Base-by-base conservation (phyloP, 1,139 yeast genomes). In the Nakaseomyces delphensis region DNA sequence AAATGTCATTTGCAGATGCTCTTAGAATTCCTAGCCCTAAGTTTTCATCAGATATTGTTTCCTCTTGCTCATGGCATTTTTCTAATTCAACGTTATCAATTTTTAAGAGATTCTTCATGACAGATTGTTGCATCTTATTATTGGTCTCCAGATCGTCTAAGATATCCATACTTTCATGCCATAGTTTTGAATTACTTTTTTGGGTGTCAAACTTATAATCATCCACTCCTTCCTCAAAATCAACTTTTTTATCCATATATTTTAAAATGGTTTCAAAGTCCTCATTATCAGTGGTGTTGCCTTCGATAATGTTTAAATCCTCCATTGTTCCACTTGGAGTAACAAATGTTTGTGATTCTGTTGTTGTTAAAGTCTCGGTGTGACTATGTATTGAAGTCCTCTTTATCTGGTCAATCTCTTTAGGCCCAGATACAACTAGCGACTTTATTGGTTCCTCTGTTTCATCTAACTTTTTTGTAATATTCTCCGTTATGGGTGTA, bases 81-180 rank as follows among this genome's bases (percentile, higher is more conserved):
- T 33, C 27, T 11, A 33, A n/a, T 13, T 39, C 39, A 3, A 35
- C 24, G 18, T 25, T 36, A 5, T 41, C 40, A 16, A 33, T 35
- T 15, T 30, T 41, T 19, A 43, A 29, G 7, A 33, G n/a, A 20
- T 20, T 33, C 11, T 33, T 18, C 37, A 33, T 21, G 11, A 33
- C 21, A 5, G 18, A 15, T 8, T 29, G 39, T 18, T 33, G 30
- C 15, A 36, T 18, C 1, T 37, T 27, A 19, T 24, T 31, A 10
- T 19, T 32, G 8, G 16, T 23, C 6, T 14, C 38, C 15, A 15
- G 20, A n/a, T 25, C 31, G 13, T 16, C 16, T n/a, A 21, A 9
- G 27, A 16, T 10, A 23, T 38, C 38, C 39, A 45, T 9, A 23
- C 23, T 21, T 41, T 43, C 15, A 48, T 25, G 13, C 48, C 28